Percentiles rank a stretch among this genome's conserved stretches.
phyloP scores from a whole-genome alignment of 2,329 filamentous ascomycete genomes.

The Seiridium cupressi region DNA sequence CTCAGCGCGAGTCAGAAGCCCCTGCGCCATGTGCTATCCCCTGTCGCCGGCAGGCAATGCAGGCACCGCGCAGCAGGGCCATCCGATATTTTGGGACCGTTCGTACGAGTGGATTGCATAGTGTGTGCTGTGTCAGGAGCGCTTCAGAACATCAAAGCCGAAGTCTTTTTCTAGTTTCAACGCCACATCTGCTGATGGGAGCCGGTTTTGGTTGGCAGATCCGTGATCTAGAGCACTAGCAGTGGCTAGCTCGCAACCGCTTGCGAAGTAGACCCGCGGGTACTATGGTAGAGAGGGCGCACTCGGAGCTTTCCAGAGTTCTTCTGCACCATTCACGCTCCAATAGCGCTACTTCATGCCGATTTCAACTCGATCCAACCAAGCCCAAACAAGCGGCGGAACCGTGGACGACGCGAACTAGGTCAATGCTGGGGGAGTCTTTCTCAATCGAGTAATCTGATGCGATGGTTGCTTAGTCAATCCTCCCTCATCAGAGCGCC shows the following conservation, averaged over 20 bases:
- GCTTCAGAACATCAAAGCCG: not conserved
- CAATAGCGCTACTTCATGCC: too few relatives aligned
- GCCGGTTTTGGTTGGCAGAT: not conserved
- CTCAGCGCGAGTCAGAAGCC: not conserved
- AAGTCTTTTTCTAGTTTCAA: not conserved
- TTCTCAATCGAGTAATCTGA: conserved; percentile 1
- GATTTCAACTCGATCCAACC: too few relatives aligned
- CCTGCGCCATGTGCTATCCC: not conserved
- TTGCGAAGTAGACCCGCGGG: not conserved
- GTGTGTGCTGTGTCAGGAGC: not conserved
- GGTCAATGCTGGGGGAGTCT: not conserved
- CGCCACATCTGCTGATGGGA: not conserved
- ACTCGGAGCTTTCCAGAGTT: not conserved
- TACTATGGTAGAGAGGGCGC: not conserved
- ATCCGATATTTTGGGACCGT: not conserved
- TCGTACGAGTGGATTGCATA: not conserved
- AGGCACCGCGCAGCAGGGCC: not conserved
- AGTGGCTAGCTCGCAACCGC: not conserved
- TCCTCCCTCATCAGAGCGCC: not conserved
- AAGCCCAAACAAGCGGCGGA: too few relatives aligned
- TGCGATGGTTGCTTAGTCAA: not conserved
- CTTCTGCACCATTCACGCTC: not conserved
- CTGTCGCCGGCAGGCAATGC: not conserved
- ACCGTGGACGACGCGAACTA: too few relatives aligned
- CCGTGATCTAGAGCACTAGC: not conserved